Percentiles rank a stretch among this genome's conserved stretches.
These are phyloP conservation scores for Tulasnella sp. DNA, from an alignment of 768 basidiomycete genomes.

Conservation along the genomic window DNA sequence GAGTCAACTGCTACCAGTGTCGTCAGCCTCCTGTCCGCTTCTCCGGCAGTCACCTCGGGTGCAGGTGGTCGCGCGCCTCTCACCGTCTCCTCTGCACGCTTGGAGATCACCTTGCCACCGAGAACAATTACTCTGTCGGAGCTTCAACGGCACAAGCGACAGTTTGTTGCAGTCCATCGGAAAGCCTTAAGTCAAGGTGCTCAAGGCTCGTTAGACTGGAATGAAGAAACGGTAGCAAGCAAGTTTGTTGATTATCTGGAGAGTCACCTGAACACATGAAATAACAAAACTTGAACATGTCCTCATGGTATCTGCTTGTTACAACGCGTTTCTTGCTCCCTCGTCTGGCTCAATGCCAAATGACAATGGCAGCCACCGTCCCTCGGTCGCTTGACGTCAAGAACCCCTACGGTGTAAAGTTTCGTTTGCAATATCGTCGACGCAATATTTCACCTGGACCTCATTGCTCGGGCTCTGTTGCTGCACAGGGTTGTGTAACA, in stretches of 20 bases:
- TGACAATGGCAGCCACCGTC: background rate
- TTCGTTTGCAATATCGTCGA: background rate
- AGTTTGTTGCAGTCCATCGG: conserved; percentile 83
- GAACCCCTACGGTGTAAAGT: background rate
- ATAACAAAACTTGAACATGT: background rate
- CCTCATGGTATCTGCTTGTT: background rate
- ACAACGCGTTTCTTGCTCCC: background rate
- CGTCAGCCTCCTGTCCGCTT: conserved; percentile 58
- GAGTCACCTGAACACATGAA: conserved; percentile 28
- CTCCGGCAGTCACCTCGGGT: conserved; percentile 42
- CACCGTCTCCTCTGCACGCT: conserved; percentile 31
- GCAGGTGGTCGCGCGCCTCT: conserved; percentile 42
- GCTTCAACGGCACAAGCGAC: conserved; percentile 79
- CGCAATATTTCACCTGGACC: background rate
- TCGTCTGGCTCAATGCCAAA: background rate
- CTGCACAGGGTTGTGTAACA: background rate
- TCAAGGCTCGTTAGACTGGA: conserved; percentile 66
- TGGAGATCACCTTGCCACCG: conserved; percentile 50
- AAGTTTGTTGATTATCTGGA: conserved; percentile 66
- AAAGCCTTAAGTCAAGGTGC: conserved; percentile 78
- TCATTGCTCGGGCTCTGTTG: background rate
- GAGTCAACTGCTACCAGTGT: conserved; percentile 63
- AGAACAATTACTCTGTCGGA: conserved; percentile 73
- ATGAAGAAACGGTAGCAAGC: conserved; percentile 51
- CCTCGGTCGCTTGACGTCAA: background rate